Evolutionary conservation across 2,329 filamentous ascomycete genomes (phyloP), one percentile per base, ranked within the genome.

Genomic region (Botrytis fabae): DNA sequence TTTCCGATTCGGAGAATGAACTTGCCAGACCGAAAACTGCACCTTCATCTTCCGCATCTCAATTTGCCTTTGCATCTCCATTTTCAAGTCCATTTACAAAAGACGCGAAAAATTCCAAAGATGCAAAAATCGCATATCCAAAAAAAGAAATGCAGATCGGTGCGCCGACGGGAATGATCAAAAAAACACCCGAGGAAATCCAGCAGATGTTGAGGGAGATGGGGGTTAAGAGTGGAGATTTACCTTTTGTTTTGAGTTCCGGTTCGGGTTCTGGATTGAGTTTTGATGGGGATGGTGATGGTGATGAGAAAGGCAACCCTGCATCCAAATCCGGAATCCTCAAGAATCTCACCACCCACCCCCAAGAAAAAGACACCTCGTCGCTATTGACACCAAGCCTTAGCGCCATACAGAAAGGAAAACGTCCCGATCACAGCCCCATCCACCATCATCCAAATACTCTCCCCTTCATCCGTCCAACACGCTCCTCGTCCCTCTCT

Each of bases 161-260:
- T 40, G 48, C 65, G 5, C 65, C 65, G 0, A 57, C 12, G 1
- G 51, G 51, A 1, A 40, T 69, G 25, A 5, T 57, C 2, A 69
- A 69, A 12, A 69, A 57, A 35, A 57, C 65, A 6, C 65, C 65
- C 1, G 65, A 69, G 38, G 65, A 69, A 4, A 28, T 69, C 2
- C 16, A 14, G 6, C n/a, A 69, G 25, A 69, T 69, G 48, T 42
- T 69, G 25, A 40, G 65, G 14, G 35, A 28, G 2, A 22, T 69
- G 38, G 65, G 65, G 20, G 32, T 22, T 4, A 40, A 40, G 18
- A 28, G 4, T 25, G 51, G 25, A 18, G 48, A 69, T 59, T 12
- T 57, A 4, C 9, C 35, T 6, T 10, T 20, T 16, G 51, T 9
- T 28, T 28, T 14, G 14, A 2, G n/a, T 48, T 48, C 44, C 1